Base-by-base conservation (phyloP, 1,139 yeast species). In the Taiozyma sp. region DNA sequence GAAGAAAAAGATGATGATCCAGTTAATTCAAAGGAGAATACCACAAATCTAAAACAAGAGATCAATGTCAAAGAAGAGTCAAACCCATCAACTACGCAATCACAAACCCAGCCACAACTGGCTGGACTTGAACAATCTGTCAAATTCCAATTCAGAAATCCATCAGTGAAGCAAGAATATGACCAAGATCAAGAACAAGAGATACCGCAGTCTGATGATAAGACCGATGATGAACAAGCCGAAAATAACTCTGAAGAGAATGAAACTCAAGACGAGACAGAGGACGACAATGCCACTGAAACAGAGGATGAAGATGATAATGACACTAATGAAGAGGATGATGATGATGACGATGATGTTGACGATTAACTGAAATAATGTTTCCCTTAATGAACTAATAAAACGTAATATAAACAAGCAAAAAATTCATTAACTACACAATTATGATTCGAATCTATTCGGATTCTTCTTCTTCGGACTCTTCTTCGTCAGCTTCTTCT, bases 401-500 rank as follows among this genome's bases (percentile, higher is more conserved):
- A 19, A 19, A 19, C 19, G 19, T 19, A 19, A 6, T 30, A 30
- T 30, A 30, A 30, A 30, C 34, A 30, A 30, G 34, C 34, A 30
- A 30, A 30, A 30, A 14, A 21, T 9, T 46, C 39, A 35, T 35
- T 69, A 73, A 40, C 68, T 73, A 28, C 28, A 42, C 22, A 24
- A 4, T 14, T 32, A 14, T 14, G 2, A 26, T 14, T 37, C 41
- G 24, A 19, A 16, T 19, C 42, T 45, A 51, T 3, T 53, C 53
- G n/a, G 50, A 54, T 50, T 24, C 26, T 24, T 74, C 78, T 43
- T 74, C 80, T 24, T 76, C 80, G 53, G 81, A 52, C 29, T 51
- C 54, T 56, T 85, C 93, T 61, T 85, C 88, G 59, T 90, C 98
- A 53, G 99, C 98, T 69, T 87, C 93, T 66, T 89, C 85, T 60